These are phyloP conservation scores for Neonectria sp. DNA, from an alignment of 2,329 filamentous ascomycete genomes.

Conservation along the genomic window DNA sequence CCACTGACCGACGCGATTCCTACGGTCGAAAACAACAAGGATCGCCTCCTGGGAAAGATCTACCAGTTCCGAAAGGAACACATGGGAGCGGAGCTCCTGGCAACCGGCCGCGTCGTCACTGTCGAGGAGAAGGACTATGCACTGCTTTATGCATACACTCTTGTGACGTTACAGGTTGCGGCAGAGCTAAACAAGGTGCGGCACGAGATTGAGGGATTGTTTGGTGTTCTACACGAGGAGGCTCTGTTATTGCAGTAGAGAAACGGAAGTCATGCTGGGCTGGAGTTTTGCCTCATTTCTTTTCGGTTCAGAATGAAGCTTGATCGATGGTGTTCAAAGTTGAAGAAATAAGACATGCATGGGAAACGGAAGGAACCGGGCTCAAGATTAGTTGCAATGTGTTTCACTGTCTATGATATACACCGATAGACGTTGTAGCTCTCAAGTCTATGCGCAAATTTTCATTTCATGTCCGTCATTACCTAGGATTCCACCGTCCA, in stretches of 20 bases:
- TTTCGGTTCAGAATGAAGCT: background rate
- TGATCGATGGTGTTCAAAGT: background rate
- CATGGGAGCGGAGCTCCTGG: constrained; percentile 52
- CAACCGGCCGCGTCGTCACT: constrained; percentile 47
- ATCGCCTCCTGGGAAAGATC: constrained; percentile 87
- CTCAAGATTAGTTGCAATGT: background rate
- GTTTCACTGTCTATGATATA: background rate
- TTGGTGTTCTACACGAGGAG: constrained; percentile 75
- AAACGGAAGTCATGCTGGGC: background rate
- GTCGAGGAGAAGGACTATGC: constrained; percentile 88
- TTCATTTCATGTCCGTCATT: constrained; percentile 21
- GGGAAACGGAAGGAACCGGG: background rate
- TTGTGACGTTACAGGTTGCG: constrained; percentile 77
- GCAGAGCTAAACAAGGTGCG: constrained; percentile 75
- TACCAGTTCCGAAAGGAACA: constrained; percentile 87
- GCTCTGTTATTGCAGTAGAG: constrained; percentile 68
- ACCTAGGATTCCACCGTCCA: constrained; percentile 11
- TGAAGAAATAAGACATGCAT: background rate
- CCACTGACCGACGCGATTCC: constrained; percentile 92
- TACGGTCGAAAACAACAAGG: constrained; percentile 83
- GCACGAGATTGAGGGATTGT: constrained; percentile 73
- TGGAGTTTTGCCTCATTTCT: constrained; percentile 23
- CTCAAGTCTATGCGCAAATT: background rate
- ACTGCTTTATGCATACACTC: constrained; percentile 89
- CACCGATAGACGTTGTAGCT: background rate